Evolutionary conservation across 1,284 basidiomycete genomes (phyloP), one percentile per base, ranked within the genome.

Genomic region (Trichosporon coremiiforme): DNA sequence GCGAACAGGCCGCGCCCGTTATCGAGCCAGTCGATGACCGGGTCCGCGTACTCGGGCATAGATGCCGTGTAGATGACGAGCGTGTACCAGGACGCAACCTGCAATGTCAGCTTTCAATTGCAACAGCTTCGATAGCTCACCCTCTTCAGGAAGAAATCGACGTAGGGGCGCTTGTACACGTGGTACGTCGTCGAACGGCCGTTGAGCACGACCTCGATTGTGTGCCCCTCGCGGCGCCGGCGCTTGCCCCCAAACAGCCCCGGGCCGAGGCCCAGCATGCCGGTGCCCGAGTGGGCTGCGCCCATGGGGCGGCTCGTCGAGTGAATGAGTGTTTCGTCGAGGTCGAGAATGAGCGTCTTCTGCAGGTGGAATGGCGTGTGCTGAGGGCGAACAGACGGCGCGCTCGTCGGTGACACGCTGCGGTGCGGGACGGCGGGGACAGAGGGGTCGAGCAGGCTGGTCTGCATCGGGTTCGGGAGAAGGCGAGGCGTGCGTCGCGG

Each of bases 11-110:
- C 94, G 64, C 94, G 87, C 2, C 96, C 96, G 70, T 92, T 94
- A 80, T 99, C 96, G 70, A 99, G 85, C 96, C 97, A 99, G 84
- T 99, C 97, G 76, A 99, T 99, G 33, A 99, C 96, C 0, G 97
- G 96, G 85, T 99, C 96, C 70, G 96, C 96, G 82, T 99, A 99
- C 83, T 99, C 96, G 79, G 95, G 92, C 90, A 99, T 94, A 6
- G 95, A 98, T 1, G 96, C 97, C 20, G 96, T 99, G 84, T 96
- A 99, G 74, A 99, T 93, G 68, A 99, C 95, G 68, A 99, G 89
- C 1, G 95, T 98, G 85, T 99, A 99, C 96, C 96, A 99, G 53
- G 90, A 87, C 29, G 96, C 95, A 60, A 98, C 97, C 94, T 97
- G 79, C 17, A 10, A 38, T 13, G 60, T 67, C 41, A 73, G 70